Conservation (phyloP, 1,284 basidiomycete species). For the Leccinum discolor region DNA sequence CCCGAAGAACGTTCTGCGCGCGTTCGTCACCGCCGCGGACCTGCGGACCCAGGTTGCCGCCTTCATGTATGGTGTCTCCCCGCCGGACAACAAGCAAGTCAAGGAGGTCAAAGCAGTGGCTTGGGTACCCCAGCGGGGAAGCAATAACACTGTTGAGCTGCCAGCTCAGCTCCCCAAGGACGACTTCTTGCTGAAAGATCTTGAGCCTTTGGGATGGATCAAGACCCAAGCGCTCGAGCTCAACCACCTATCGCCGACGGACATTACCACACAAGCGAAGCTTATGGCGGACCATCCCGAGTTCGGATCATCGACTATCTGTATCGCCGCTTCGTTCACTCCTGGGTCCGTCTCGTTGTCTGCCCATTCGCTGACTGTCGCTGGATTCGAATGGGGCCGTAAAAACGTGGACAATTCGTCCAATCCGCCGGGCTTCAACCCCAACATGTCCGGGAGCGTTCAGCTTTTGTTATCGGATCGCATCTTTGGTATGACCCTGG, state of each 20-base stretch:
- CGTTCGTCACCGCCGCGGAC: slow-evolving; percentile 94
- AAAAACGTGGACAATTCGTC: slow-evolving; percentile 64
- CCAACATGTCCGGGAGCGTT: slow-evolving; percentile 96
- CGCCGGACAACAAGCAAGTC: slow-evolving; percentile 96
- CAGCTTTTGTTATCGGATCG: slow-evolving; percentile 95
- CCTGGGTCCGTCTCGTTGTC: slow-evolving; percentile 92
- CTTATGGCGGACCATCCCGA: slow-evolving; percentile 96
- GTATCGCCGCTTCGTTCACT: slow-evolving; percentile 94
- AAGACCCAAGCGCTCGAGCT: slow-evolving; percentile 96
- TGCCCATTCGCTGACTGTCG: no score
- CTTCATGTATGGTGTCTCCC: slow-evolving; percentile 91
- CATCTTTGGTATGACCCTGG: slow-evolving; percentile 88
- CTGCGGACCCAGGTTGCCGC: slow-evolving; percentile 96
- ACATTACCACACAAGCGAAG: slow-evolving; percentile 96
- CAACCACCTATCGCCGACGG: slow-evolving; percentile 88
- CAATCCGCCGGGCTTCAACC: slow-evolving; percentile 91
- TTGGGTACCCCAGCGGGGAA: slow-evolving; percentile 96
- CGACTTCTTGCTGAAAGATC: slow-evolving; percentile 92
- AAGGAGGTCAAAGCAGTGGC: slow-evolving; percentile 98
- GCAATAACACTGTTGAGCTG: slow-evolving; percentile 91
- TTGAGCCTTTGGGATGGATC: slow-evolving; percentile 97
- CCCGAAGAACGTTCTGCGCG: slow-evolving; percentile 96
- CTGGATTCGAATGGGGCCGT: no score
- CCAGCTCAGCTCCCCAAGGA: slow-evolving; percentile 88
- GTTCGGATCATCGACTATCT: slow-evolving; percentile 93